These are phyloP conservation scores for Trichoderma simmonsii DNA, from an alignment of 2,329 filamentous ascomycete genomes.

Conservation along the genomic window DNA sequence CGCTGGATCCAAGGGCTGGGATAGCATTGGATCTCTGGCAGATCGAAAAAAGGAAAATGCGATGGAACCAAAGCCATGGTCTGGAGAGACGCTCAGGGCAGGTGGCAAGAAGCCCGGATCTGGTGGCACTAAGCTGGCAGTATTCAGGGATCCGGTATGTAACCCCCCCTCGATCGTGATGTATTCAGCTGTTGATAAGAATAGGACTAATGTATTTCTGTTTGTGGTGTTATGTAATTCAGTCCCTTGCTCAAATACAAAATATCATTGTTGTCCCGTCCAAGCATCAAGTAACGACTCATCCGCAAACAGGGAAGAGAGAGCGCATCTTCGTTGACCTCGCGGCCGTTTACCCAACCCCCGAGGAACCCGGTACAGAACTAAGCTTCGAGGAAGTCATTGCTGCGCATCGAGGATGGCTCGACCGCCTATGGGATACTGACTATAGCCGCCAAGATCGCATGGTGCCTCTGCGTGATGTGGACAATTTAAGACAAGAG, in stretches of 20 bases:
- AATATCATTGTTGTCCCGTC: constrained; percentile 67
- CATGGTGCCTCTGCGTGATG: constrained; percentile 28
- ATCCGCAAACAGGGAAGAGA: constrained; percentile 75
- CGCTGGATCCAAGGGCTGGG: constrained; percentile 72
- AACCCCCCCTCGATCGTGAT: constrained; percentile 34
- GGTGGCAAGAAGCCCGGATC: constrained; percentile 73
- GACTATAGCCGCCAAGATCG: constrained; percentile 34
- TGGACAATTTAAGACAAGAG: constrained; percentile 31
- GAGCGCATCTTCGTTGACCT: constrained; percentile 88
- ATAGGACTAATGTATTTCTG: constrained; percentile 86
- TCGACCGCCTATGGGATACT: constrained; percentile 56
- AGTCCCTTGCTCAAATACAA: constrained; percentile 61
- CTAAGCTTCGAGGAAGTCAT: constrained; percentile 90
- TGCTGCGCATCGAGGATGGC: constrained; percentile 70
- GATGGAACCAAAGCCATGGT: constrained; percentile 84
- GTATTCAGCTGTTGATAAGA: constrained; percentile 75
- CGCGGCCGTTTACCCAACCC: constrained; percentile 77
- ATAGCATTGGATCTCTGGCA: constrained; percentile 80
- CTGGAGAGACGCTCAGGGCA: constrained; percentile 82
- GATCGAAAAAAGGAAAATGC: constrained; percentile 94
- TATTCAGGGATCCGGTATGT: constrained; percentile 92
- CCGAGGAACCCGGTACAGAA: constrained; percentile 68
- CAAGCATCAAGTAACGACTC: constrained; percentile 74
- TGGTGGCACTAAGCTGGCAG: constrained; percentile 68
- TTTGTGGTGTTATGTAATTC: constrained; percentile 43